Base-by-base conservation (phyloP, 768 basidiomycete species). In the Termitomyces sp. region DNA sequence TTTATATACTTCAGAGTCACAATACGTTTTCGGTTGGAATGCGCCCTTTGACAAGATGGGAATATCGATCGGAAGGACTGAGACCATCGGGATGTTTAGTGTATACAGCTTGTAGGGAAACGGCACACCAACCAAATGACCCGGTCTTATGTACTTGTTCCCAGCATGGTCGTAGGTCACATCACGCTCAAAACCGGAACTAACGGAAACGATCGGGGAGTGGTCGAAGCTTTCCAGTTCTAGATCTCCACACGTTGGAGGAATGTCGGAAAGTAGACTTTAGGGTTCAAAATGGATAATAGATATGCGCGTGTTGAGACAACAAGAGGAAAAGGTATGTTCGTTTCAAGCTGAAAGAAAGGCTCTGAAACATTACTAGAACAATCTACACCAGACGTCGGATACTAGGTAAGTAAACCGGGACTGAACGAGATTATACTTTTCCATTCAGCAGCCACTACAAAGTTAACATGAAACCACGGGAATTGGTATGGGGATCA, bases 1-100 rank as follows among this genome's bases (percentile, higher is more conserved):
- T 29, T 32, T 25, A 57, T 62, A 54, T 60, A 74, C 77, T 71
- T 78, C 75, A 59, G 70, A 71, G 35, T 70, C 75, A 59, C 70
- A 71, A 38, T 70, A 63, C 39, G 74, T 59, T 44, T 53, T 51
- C 20, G 60, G 52, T 13, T 60, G 58, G 25, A 53, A 50, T 40
- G 55, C 64, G 54, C 60, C 58, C 32, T 55, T 59, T 63, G 73
- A 67, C 57, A 56, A 27, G 35, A 63, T 58, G 50, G 56, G 39
- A 7, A 56, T 46, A 36, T 55, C 27, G 13, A 61, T 61, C 50
- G 65, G 53, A 53, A 63, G 57, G 51, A 70, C 54, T 29, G 70
- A 66, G 33, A 70, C 50, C 71, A 69, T 69, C 6, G 36, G 33
- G 10, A 20, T 33, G 38, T 23, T n/a, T n/a, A n/a, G n/a, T n/a